phyloP scores from a whole-genome alignment of 805 yeast genomes.

The Ogataea methanolica region DNA sequence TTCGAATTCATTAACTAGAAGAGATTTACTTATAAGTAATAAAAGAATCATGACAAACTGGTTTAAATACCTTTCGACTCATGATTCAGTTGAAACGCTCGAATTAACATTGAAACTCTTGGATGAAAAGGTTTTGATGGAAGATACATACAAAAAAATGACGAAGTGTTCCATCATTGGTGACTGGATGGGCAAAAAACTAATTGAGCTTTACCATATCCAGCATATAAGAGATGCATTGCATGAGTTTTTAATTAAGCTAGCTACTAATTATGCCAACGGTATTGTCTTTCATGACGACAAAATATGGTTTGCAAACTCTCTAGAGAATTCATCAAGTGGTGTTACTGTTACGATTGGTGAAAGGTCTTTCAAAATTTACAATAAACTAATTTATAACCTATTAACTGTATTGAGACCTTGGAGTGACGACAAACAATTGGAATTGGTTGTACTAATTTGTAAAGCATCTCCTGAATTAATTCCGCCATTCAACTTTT shows the following conservation, averaged over 20 bases:
- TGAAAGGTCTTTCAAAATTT: conserved; percentile 49
- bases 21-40: conserved; percentile 54
- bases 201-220: conserved; percentile 45
- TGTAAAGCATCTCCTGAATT: conserved; percentile 61
- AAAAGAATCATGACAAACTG: conserved; percentile 59
- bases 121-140: conserved; percentile 49
- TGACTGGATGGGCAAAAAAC: conserved; percentile 62
- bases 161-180: conserved; percentile 74
- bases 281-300: conserved; percentile 47
- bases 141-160: conserved; percentile 55
- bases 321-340: conserved; percentile 16
- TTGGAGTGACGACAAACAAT: conserved; percentile 68
- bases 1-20: conserved; percentile 54
- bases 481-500: conserved; percentile 62
- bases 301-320: conserved; percentile 42
- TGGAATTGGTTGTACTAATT: conserved; percentile 47
- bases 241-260: conserved; percentile 41
- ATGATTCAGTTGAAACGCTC: conserved; percentile 47
- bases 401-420: conserved; percentile 68
- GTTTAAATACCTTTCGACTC: conserved; percentile 55
- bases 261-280: conserved; percentile 44
- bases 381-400: conserved; percentile 64
- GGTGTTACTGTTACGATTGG: conserved; percentile 47
- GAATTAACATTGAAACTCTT: conserved; percentile 41
- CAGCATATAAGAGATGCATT: conserved; percentile 33